A percentile compares a stretch with the other conserved stretches of the same genome.
phyloP scores from a whole-genome alignment of 768 basidiomycete species.

The Russula lepida region DNA sequence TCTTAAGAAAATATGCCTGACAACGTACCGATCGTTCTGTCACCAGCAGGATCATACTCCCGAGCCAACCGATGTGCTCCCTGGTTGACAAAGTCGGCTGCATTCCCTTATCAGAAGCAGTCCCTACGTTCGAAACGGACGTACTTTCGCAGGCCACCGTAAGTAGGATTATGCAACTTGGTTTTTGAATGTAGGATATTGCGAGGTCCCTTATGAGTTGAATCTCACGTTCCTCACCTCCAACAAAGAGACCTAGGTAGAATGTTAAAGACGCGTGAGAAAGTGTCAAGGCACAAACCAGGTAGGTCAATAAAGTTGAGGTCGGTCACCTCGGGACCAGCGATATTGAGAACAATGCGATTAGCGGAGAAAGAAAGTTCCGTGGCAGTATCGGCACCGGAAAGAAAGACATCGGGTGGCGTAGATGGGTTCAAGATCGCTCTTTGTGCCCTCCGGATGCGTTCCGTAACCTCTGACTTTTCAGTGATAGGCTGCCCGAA shows the following conservation, averaged over 20 bases:
- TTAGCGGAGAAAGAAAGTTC: constrained; percentile 32
- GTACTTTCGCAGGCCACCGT: constrained; percentile 58
- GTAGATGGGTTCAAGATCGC: constrained; percentile 54
- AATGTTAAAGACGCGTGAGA: neutral
- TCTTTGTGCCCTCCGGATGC: constrained; percentile 55
- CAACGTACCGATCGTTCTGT: constrained; percentile 58
- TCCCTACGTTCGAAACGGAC: constrained; percentile 18
- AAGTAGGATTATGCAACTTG: constrained; percentile 56
- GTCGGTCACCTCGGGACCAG: constrained; percentile 33
- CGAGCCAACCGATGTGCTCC: constrained; percentile 62
- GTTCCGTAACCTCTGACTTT: constrained; percentile 51
- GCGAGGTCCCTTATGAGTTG: constrained; percentile 52
- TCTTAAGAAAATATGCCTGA: neutral
- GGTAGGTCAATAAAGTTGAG: constrained; percentile 37
- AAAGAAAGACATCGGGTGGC: constrained; percentile 31
- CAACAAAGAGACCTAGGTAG: constrained; percentile 47
- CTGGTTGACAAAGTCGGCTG: constrained; percentile 78
- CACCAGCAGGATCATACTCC: constrained; percentile 49
- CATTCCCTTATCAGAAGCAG: neutral
- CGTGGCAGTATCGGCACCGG: constrained; percentile 24
- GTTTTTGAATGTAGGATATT: constrained; percentile 48
- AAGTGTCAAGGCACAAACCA: constrained; percentile 23
- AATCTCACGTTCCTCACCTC: constrained; percentile 39
- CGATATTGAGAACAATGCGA: constrained; percentile 31
- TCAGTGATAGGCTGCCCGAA: constrained; percentile 37